Percentiles rank a stretch among this genome's conserved stretches.
Conservation (phyloP, 2,329 filamentous ascomycete species). For the Didymella lethalis region DNA sequence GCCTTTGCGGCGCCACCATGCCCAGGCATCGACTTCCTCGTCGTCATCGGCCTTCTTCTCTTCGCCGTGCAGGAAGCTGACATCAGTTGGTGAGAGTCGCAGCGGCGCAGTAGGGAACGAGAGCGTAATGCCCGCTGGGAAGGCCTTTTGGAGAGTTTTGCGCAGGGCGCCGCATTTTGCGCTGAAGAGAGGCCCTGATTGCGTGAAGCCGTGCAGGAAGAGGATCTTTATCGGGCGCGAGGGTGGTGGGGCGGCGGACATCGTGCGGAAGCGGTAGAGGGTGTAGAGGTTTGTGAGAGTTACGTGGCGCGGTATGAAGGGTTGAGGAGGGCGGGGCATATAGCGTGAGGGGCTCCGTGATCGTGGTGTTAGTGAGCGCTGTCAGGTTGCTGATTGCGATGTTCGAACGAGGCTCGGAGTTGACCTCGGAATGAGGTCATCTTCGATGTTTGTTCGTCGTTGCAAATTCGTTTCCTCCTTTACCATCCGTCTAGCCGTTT, state of each 20-base stretch:
- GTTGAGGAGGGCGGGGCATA: constrained; percentile 4
- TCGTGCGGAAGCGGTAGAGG: constrained; percentile 37
- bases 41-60: constrained; percentile 50
- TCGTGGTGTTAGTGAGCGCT: not conserved
- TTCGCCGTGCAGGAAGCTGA: constrained; percentile 59
- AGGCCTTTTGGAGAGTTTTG: constrained; percentile 78
- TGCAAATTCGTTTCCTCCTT: too few relatives aligned
- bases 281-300: constrained; percentile 26
- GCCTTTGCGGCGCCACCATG: constrained; percentile 77
- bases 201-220: constrained; percentile 78
- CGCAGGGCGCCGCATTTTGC: constrained; percentile 87
- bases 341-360: not conserved
- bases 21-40: constrained; percentile 73
- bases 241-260: constrained; percentile 43
- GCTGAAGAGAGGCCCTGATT: constrained; percentile 85
- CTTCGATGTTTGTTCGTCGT: not conserved
- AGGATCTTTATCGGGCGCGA: constrained; percentile 55
- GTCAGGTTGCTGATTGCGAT: not conserved
- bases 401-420: constrained; percentile 4
- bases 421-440: constrained; percentile 17
- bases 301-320: constrained; percentile 23
- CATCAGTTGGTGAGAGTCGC: constrained; percentile 54
- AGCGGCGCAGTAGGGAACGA: constrained; percentile 58
- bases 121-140: constrained; percentile 63
- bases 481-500: too few relatives aligned